These are phyloP conservation scores for Theobroma grandiflorum DNA, from an alignment of 441 rosid species.

Conservation along the genomic window DNA sequence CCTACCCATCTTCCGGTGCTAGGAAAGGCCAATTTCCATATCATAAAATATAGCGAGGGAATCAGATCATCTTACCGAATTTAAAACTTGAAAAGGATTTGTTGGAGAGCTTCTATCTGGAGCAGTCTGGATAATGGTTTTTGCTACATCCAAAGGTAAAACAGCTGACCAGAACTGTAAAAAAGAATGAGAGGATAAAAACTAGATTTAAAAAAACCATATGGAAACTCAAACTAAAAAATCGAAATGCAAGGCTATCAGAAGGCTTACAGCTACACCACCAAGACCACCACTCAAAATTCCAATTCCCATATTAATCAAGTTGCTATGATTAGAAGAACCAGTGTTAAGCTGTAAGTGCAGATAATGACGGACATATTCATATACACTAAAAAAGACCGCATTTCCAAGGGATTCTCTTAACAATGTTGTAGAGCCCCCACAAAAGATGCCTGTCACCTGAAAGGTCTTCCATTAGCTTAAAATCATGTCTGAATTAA, in stretches of 20 bases:
- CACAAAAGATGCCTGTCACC: constrained; percentile 86
- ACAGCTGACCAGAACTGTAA: constrained; percentile 80
- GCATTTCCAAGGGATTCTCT: constrained; percentile 89
- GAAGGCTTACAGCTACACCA: constrained; percentile 80
- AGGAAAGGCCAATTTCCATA: background rate
- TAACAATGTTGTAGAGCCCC: constrained; percentile 74
- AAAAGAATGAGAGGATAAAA: constrained; percentile 18
- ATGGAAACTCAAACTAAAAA: constrained; percentile 10
- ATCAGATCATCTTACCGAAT: constrained; percentile 52
- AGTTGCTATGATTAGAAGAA: constrained; percentile 52
- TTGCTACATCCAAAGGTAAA: constrained; percentile 88
- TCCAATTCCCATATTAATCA: constrained; percentile 83
- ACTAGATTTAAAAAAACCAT: constrained; percentile 10
- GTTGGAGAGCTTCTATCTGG: constrained; percentile 59
- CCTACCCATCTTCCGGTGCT: background rate
- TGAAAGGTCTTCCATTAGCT: constrained; percentile 59
- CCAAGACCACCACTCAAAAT: constrained; percentile 82
- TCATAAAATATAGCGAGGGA: constrained; percentile 8
- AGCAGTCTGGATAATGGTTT: constrained; percentile 86
- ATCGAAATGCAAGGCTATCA: constrained; percentile 19
- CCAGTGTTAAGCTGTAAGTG: constrained; percentile 56
- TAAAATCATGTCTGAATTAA: constrained; percentile 20
- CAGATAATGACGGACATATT: constrained; percentile 74
- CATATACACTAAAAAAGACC: constrained; percentile 76
- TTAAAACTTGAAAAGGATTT: constrained; percentile 73